phyloP scores from a whole-genome alignment of 2,329 filamentous ascomycete species.

The Verticillium klebahnii region DNA sequence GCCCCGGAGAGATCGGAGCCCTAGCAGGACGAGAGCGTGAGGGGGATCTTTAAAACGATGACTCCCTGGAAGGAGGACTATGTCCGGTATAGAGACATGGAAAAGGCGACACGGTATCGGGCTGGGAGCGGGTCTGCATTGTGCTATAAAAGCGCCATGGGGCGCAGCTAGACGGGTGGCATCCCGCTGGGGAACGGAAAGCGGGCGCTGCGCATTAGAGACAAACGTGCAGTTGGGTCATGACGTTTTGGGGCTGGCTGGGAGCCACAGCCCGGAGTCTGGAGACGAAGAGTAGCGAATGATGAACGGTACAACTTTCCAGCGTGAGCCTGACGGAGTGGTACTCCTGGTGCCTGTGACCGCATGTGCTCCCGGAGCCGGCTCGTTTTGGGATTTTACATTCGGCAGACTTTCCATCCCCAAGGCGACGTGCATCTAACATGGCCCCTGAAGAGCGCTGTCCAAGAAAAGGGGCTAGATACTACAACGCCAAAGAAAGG shows the following conservation, averaged over 20 bases:
- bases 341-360: background rate
- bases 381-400: too few species aligned
- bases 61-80: background rate
- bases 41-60: background rate
- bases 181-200: background rate
- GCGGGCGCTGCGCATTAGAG: background rate
- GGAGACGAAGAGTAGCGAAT: background rate
- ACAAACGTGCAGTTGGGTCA: background rate
- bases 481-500: too few species aligned
- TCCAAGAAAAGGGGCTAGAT: too few species aligned
- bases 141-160: background rate
- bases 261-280: background rate
- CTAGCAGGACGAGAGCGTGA: slow-evolving; percentile 3
- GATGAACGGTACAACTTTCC: background rate
- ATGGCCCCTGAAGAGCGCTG: too few species aligned
- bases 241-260: background rate
- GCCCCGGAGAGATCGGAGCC: slow-evolving; percentile 7
- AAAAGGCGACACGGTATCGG: background rate
- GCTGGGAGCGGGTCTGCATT: background rate
- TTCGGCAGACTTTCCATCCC: too few species aligned
- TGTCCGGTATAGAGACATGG: background rate
- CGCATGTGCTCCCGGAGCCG: too few species aligned
- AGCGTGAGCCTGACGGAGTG: background rate
- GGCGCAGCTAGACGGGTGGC: background rate
- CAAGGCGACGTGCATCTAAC: too few species aligned